Evolutionary conservation across 352 stramenopile species (phyloP).

Genomic region (Pythium sp.): DNA sequence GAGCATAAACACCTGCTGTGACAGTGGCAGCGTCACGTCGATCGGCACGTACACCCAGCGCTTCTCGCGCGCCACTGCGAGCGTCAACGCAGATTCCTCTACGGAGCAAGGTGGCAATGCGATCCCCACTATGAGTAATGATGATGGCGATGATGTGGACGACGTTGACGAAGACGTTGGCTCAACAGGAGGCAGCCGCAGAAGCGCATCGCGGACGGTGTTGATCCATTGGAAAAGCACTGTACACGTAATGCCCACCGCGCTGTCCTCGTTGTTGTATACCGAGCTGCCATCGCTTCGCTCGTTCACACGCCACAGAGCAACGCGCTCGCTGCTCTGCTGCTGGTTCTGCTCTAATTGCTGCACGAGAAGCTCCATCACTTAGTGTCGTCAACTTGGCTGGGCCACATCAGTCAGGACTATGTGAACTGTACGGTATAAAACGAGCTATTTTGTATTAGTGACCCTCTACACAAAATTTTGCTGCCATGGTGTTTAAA

Average conservation of each 20-base stretch:
- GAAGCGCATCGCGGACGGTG: constrained; percentile 2
- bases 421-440: too few species aligned
- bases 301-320: constrained; percentile 5
- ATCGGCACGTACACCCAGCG: constrained; percentile 49
- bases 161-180: not conserved
- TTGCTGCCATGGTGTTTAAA: not conserved
- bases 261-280: not conserved
- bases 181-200: not conserved
- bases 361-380: constrained; percentile 6
- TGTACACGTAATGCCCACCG: not conserved
- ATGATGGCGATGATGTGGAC: not conserved
- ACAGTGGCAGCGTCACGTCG: constrained; percentile 30
- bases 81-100: constrained; percentile 43
- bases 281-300: not conserved
- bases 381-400: not conserved
- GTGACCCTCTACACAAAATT: too few species aligned
- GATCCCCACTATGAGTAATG: constrained; percentile 33
- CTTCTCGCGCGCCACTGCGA: constrained; percentile 28
- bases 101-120: constrained; percentile 40
- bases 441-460: too few species aligned
- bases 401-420: not conserved
- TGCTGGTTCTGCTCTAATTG: not conserved
- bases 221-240: constrained; percentile 11
- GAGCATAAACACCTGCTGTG: constrained; percentile 30
- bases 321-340: not conserved